Evolutionary conservation across 768 basidiomycete genomes (phyloP), one percentile per base, ranked within the genome.

Genomic region (Xerocomellus intermedius): DNA sequence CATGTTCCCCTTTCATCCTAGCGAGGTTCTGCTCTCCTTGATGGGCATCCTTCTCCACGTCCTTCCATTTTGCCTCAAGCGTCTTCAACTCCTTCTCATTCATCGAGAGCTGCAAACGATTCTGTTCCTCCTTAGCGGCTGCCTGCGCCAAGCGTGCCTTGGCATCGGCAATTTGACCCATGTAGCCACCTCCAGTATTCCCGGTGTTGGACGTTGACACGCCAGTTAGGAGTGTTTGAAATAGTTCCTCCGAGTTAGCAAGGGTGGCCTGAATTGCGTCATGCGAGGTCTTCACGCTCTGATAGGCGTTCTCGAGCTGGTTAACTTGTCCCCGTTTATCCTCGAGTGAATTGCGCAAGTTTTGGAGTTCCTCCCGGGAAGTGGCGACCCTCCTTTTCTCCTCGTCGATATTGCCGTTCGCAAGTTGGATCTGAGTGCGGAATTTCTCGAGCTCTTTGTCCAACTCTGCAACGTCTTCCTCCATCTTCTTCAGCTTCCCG

Each of bases 201-300:
- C 82, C 84, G 28, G 78, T 72, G 48, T 80, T 79, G 38, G 75
- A 79, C 5, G 89, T 87, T 2, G 94, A 85, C 10, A 98, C 83
- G 42, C 97, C 97, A 0, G 96, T 98, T 44, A 96, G 79, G 19
- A 98, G 84, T 0, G 93, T 92, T 70, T 98, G 96, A 0, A 98
- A 79, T n/a, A 98, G 87, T 63, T 94, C 92, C 70, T 98, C 95
- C 16, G 87, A 81, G 19, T 83, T 88, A 14, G 80, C 68, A 9
- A 96, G 79, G 28, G 84, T 80, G 5, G 79, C 74, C 52, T 84
- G 78, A 2, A 84, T 77, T 0, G 77, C 69, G 42, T 80, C 81
- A 65, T 95, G 85, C 47, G 82, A 80, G 7, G 86, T 80, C 64
- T 93, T 92, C 54, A 91, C 75, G 9, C 74, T 74, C 50, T 77